Evolutionary conservation across 768 basidiomycete species (phyloP), one percentile per base, ranked within the genome.

Genomic region (Xerocomus potaroensis): DNA sequence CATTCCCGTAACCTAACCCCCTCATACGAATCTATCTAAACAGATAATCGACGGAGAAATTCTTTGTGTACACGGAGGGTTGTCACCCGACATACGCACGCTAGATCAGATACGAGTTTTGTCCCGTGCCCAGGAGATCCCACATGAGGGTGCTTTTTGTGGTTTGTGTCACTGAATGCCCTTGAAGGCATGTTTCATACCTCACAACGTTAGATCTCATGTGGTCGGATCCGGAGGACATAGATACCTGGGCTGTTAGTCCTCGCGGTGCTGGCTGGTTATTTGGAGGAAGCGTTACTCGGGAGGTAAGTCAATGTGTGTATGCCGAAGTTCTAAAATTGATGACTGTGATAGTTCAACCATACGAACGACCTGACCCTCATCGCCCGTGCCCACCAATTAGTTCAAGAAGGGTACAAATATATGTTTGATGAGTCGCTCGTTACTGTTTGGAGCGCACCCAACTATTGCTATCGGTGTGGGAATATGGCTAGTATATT

Each of bases 111-210:
- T 98, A 53, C 78, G 95, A 6, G 90, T 94, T 5, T 73, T 97
- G 34, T 89, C 91, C 3, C 76, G 95, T 45, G 90, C 91, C n/a
- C 93, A 97, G 60, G 95, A 98, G 65, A 95, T 98, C 37, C 95
- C 94, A 2, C 95, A 98, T 64, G 95, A 97, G 64, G 95, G 95
- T n/a, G 87, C 94, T 8, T 97, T 98, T 72, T 98, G 95, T 56
- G 87, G 87, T 84, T 57, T 24, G 79, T 57, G 8, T 12, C 21
- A 21, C 37, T 12, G 22, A 11, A 14, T 12, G 33, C 38, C 36
- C 19, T 26, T 8, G 26, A 22, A 24, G 41, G 24, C 35, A 5
- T 34, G n/a, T 10, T 15, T 49, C 35, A 31, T 29, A 23, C 35
- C 2, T 27, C 26, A 8, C 8, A 14, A 24, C 37, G 8, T 14